Evolutionary conservation across 768 basidiomycete genomes (phyloP), one percentile per base, ranked within the genome.

Genomic region (Suillus discolor): DNA sequence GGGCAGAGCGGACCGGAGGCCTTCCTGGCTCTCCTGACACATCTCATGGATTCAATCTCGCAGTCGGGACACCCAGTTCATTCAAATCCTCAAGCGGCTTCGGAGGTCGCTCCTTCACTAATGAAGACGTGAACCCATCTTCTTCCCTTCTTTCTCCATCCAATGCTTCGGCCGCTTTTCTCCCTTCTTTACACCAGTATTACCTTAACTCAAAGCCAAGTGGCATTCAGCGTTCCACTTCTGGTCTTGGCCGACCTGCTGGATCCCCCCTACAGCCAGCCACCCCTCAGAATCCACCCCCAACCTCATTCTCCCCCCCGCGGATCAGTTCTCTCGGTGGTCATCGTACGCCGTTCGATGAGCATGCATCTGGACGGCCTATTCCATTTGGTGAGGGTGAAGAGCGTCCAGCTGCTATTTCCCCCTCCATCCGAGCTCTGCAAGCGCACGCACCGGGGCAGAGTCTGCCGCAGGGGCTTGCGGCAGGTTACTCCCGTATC

Each of bases 371-470:
- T 34, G 75, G 73, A 7, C 71, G 78, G 2, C 74, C 78, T 3
- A 78, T 79, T 51, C 74, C 72, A 3, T 67, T 62, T 28, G 70
- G 67, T 16, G 71, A 70, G 4, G 51, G 64, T 11, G 76, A 74
- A n/a, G 76, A 78, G 12, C 68, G 68, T 13, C 71, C 72, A 15
- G 78, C 73, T 61, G 76, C 78, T 20, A 77, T 88, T 1, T 90
- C 89, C 16, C 92, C 95, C 0, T 85, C 87, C 34, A 81, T 91
- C 34, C 84, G 89, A n/a, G 95, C 93, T 1, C 80, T 96, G 49
- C 92, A 94, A 72, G 82, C 89, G 20, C 95, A 96, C 69, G 94
- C 93, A 1, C 95, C 96, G 0, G 95, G 95, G 2, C 93, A 96
- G 78, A 91, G 89, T 77, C 82, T 97, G 15, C 95, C 96, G 1